phyloP scores from a whole-genome alignment of 2,329 filamentous ascomycete species.

The Dactylonectria estremocensis region DNA sequence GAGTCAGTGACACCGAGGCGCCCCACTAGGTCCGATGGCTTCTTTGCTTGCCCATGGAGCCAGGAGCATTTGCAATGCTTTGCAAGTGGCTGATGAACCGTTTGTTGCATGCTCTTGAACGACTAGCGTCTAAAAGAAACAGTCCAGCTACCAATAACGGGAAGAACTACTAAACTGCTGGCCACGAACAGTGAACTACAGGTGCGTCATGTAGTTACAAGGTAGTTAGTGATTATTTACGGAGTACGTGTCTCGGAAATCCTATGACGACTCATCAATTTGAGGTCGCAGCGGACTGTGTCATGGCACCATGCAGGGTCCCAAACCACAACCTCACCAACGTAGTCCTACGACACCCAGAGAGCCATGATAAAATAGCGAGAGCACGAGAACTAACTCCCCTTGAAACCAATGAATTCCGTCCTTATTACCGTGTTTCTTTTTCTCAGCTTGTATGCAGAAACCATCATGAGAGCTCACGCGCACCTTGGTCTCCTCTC shows the following conservation, averaged over 20 bases:
- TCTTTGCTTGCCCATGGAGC: constrained; percentile 24
- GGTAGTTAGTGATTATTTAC: too few relatives aligned
- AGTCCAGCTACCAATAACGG: background rate
- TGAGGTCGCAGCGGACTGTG: background rate
- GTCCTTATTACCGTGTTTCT: background rate
- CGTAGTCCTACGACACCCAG: background rate
- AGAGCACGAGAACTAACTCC: background rate
- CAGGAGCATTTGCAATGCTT: constrained; percentile 31
- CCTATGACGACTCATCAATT: background rate
- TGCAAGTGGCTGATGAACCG: background rate
- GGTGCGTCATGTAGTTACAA: background rate
- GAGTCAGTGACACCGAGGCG: constrained; percentile 15
- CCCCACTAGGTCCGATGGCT: constrained; percentile 7
- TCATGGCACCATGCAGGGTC: constrained; percentile 2
- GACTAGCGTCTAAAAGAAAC: background rate
- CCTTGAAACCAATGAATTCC: background rate
- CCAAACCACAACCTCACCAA: background rate
- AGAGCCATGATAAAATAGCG: background rate
- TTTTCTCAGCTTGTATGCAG: background rate
- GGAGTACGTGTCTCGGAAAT: background rate
- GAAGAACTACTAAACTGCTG: background rate
- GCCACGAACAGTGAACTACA: background rate
- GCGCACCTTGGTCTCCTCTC: background rate
- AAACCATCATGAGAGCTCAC: background rate
- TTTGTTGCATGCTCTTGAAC: background rate